Base-by-base conservation (phyloP, 768 basidiomycete species). In the Candolleomyces efflorescens region DNA sequence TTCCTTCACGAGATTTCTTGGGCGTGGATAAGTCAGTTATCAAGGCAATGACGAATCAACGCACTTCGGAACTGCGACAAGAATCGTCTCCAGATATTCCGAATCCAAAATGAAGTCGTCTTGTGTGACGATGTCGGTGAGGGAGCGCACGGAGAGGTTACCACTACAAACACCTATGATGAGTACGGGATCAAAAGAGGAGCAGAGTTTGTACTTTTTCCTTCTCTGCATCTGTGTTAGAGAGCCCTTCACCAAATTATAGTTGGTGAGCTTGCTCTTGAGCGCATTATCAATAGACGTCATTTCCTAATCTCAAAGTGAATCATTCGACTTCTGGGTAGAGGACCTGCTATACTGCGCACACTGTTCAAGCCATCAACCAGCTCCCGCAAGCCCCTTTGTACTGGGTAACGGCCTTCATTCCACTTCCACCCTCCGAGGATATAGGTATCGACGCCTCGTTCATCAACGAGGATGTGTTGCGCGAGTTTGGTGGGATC, bases 41-140 rank as follows among this genome's bases (percentile, higher is more conserved):
- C 53, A 56, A 41, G 23, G 59, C 60, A 22, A 49, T 49, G 32
- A 26, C 20, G 39, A 49, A 54, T 55, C 32, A 36, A 69, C 82
- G 70, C 71, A 97, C 96, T 86, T 96, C 48, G 96, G 95, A 27
- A 98, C 93, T 5, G 94, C 95, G 5, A 98, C 93, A 6, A 98
- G 72, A 24, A 95, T 71, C 0, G 95, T 94, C 70, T 98, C 92
- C 63, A 98, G 76, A 69, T 94, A 98, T 68, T 99, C 97, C 2
- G 94, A 96, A 59, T 94, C 89, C 54, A 84, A 80, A 50, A 97
- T 80, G 66, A 97, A 83, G 68, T 97, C 83, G 7, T 89, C 86
- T 60, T 85, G 82, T 39, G 84, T 82, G 37, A 98, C 91, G 22
- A 98, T 75, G 53, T 97, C 95, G 17, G 82, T 85, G 23, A 98